Conservation (phyloP, 2,329 filamentous ascomycete genomes). For the Microdochium nivale region DNA sequence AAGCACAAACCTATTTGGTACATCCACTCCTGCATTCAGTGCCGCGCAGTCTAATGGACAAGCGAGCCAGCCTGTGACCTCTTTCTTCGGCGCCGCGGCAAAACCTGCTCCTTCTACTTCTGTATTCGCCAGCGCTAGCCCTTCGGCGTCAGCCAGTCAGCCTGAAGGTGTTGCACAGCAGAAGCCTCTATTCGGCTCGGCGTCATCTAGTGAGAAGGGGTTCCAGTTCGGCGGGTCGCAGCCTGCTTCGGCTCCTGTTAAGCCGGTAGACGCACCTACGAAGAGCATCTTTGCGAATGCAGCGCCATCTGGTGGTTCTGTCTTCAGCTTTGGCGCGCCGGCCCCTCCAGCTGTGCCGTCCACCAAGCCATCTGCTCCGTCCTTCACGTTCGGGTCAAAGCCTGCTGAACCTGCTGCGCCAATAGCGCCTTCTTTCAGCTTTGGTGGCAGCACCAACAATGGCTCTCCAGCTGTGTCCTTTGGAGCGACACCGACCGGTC, state of each 20-base stretch:
- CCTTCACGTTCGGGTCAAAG: background rate
- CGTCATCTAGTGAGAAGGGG: background rate
- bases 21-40: background rate
- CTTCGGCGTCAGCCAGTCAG: background rate
- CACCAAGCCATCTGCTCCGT: slow-evolving; percentile 11
- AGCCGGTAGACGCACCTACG: background rate
- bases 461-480: slow-evolving; percentile 5
- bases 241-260: background rate
- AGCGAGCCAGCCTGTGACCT: background rate
- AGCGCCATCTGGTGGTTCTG: background rate
- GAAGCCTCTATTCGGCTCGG: slow-evolving; percentile 7
- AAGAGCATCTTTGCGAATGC: background rate
- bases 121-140: background rate
- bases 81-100: slow-evolving; percentile 8
- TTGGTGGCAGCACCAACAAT: slow-evolving; percentile 14
- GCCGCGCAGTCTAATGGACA: background rate
- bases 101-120: slow-evolving; percentile 8
- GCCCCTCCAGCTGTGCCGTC: slow-evolving; percentile 22
- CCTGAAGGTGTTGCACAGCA: slow-evolving; percentile 18
- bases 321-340: slow-evolving; percentile 10
- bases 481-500: slow-evolving; percentile 5
- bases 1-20: background rate
- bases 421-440: slow-evolving; percentile 23
- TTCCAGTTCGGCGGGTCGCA: background rate
- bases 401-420: slow-evolving; percentile 11